Evolutionary conservation across 768 basidiomycete genomes (phyloP), one percentile per base, ranked within the genome.

Genomic region (Psilocybe cyanescens): DNA sequence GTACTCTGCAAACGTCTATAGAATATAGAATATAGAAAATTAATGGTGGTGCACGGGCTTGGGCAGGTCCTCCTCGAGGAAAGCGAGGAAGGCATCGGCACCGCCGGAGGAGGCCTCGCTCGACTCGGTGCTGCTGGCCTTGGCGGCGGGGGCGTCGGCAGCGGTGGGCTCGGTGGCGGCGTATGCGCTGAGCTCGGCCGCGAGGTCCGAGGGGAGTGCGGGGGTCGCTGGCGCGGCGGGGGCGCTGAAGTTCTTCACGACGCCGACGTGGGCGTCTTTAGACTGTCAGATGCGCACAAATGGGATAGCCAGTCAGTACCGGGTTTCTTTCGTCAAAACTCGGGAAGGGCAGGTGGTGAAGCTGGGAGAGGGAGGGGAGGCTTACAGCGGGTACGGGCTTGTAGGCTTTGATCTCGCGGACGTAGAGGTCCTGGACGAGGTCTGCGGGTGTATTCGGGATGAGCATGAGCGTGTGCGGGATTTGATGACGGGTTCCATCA

Each of bases 341-440:
- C 8, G 37, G 37, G 7, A 14, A 39, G 14, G 7, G 14, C 3
- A 39, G 7, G 37, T 14, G 37, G 3, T 39, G 37, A 39, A 39
- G 14, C 1, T 3, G 37, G 37, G 37, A 39, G 41, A 44, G 41
- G 11, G 41, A 17, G 8, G 33, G 33, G 33, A 35, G n/a, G 83
- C 92, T 74, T 69, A 95, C 95, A 49, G 72, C 75, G 4, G 86
- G 78, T 37, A 87, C 79, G 44, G 92, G 83, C 81, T 94, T 97
- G 86, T 96, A 99, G 4, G 85, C 75, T 78, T 92, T 96, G 70
- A 99, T 83, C 80, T 97, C 91, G 71, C 83, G 88, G 67, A 99
- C 68, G 78, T 98, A 99, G 58, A 97, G 74, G 65, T 97, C 95
- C 84, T 96, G 92, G 56, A 98, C 83, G 72, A 96, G 81, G 81